A percentile compares a stretch with the other conserved stretches of the same genome.
These are phyloP conservation scores for Candida ficus DNA, from an alignment of 805 yeast species.

Conservation along the genomic window DNA sequence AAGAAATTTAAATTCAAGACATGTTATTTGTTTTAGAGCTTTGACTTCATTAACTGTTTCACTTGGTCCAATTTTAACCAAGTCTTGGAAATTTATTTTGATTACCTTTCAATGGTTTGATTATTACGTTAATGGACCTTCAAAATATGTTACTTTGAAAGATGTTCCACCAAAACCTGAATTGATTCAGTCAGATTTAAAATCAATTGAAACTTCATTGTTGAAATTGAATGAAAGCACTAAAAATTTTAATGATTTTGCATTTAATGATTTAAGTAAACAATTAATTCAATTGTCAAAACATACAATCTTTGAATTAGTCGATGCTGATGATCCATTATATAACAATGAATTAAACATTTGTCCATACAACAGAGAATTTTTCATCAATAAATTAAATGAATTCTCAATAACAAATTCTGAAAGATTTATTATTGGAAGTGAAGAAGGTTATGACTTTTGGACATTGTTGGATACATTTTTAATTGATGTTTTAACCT, in stretches of 20 bases:
- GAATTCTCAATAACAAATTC: slow-evolving; percentile 49
- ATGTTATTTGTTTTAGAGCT: slow-evolving; percentile 73
- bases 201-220: slow-evolving; percentile 50
- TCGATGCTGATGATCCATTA: slow-evolving; percentile 20
- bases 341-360: slow-evolving; percentile 17
- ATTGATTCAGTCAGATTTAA: slow-evolving; percentile 41
- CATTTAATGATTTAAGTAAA: slow-evolving; percentile 44
- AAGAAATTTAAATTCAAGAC: slow-evolving; percentile 56
- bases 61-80: slow-evolving; percentile 66
- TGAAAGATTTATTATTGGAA: slow-evolving; percentile 37
- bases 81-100: slow-evolving; percentile 60
- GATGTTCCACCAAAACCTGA: slow-evolving; percentile 38
- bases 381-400: slow-evolving; percentile 47
- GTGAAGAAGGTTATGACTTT: slow-evolving; percentile 34
- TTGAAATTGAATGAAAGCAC: slow-evolving; percentile 62
- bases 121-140: slow-evolving; percentile 61
- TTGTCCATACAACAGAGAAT: slow-evolving; percentile 54
- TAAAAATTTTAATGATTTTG: slow-evolving; percentile 42
- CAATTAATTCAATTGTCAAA: slow-evolving; percentile 43
- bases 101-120: slow-evolving; percentile 76
- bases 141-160: slow-evolving; percentile 31
- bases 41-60: slow-evolving; percentile 72
- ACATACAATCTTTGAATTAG: slow-evolving; percentile 12
- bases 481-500: slow-evolving; percentile 40
- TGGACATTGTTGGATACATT: slow-evolving; percentile 47